Conservation (phyloP, 2,329 filamentous ascomycete genomes). For the Colletotrichum lentis region DNA sequence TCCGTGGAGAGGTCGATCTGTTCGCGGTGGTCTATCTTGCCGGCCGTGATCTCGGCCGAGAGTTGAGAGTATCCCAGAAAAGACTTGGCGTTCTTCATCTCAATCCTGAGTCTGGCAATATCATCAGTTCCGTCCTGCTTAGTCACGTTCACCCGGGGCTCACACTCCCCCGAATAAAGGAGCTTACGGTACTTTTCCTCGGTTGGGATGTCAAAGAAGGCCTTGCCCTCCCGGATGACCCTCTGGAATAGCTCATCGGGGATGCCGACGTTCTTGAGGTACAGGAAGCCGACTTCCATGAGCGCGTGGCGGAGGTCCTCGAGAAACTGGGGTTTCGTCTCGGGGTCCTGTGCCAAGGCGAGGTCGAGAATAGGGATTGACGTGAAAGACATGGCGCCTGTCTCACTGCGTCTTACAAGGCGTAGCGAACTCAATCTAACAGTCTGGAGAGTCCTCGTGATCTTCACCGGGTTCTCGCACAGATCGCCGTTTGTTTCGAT, state of each 20-base stretch:
- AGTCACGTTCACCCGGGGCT: neutral
- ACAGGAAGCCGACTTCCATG: slow-evolving; percentile 88
- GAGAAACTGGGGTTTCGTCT: slow-evolving; percentile 77
- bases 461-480: neutral
- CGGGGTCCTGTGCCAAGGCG: slow-evolving; percentile 67
- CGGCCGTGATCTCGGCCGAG: slow-evolving; percentile 75
- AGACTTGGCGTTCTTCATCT: slow-evolving; percentile 77
- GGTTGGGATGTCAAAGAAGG: slow-evolving; percentile 78
- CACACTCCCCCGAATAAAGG: neutral
- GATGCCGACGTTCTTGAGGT: slow-evolving; percentile 82
- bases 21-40: slow-evolving; percentile 80
- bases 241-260: slow-evolving; percentile 68
- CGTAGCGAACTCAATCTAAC: neutral
- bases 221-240: slow-evolving; percentile 73
- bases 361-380: slow-evolving; percentile 82
- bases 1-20: slow-evolving; percentile 88
- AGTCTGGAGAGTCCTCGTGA: too few species aligned
- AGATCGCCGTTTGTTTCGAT: neutral
- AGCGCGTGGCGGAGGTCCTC: slow-evolving; percentile 75
- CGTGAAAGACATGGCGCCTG: slow-evolving; percentile 69
- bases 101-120: slow-evolving; percentile 64
- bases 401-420: neutral
- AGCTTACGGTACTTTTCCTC: slow-evolving; percentile 71
- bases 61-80: slow-evolving; percentile 76
- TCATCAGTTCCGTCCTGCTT: slow-evolving; percentile 10